phyloP scores from a whole-genome alignment of 2,329 filamentous ascomycete genomes.

The Paecilomyces dactylethromorphus region DNA sequence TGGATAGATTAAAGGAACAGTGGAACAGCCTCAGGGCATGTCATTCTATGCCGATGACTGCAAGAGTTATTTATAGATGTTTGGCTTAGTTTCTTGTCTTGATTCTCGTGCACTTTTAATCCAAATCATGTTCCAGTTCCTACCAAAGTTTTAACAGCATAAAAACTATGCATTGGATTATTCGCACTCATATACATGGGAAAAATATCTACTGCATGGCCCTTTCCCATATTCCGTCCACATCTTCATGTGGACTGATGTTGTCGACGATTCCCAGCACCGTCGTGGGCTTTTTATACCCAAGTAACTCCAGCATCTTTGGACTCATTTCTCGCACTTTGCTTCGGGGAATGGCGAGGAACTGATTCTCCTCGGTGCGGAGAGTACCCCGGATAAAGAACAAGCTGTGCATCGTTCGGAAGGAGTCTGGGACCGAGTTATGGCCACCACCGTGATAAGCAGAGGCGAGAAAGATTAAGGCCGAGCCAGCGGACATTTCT shows the following conservation, averaged over 20 bases:
- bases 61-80: too few species aligned
- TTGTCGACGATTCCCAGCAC: conserved; percentile 28
- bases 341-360: conserved; percentile 23
- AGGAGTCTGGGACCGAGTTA: conserved; percentile 15
- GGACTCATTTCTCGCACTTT: conserved; percentile 23
- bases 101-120: too few species aligned
- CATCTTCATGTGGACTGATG: conserved; percentile 9
- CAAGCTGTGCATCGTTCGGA: conserved; percentile 22
- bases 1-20: too few species aligned
- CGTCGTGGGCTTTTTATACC: conserved; percentile 26
- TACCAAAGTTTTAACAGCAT: too few species aligned
- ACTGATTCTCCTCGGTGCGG: conserved; percentile 29
- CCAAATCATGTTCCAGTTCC: too few species aligned
- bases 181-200: too few species aligned
- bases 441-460: conserved; percentile 27
- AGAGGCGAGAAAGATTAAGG: conserved; percentile 28
- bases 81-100: too few species aligned
- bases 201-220: neutral
- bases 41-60: too few species aligned
- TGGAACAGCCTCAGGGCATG: too few species aligned
- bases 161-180: too few species aligned
- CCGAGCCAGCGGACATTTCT: conserved; percentile 32
- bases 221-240: conserved; percentile 5
- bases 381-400: conserved; percentile 24
- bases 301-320: conserved; percentile 24